A percentile compares a stretch with the other conserved stretches of the same genome.
phyloP scores from a whole-genome alignment of 805 yeast genomes.

The Yarrowia hollandica region DNA sequence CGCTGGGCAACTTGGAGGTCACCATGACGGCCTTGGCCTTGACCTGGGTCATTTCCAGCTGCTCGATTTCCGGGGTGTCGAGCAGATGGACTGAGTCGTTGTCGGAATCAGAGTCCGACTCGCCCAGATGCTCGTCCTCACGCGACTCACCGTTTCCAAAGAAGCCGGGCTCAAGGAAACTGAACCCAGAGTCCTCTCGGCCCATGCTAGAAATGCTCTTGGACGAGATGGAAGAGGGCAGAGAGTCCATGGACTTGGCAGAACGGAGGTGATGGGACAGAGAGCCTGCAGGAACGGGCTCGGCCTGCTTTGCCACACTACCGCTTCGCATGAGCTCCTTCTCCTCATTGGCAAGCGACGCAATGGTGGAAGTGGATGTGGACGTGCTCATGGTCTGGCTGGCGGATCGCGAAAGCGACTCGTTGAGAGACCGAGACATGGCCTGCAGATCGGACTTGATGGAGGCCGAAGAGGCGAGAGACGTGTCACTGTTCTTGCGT shows the following conservation, averaged over 20 bases:
- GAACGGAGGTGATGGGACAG: conserved; percentile 2
- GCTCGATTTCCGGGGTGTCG: conserved; percentile 23
- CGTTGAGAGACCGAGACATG: conserved; percentile 21
- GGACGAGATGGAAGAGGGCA: conserved; percentile 16
- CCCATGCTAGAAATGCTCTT: conserved; percentile 2
- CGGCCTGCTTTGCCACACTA: neutral
- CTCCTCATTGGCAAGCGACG: conserved; percentile 2
- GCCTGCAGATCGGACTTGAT: conserved; percentile 24
- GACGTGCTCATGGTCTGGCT: conserved; percentile 2
- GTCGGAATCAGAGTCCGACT: neutral
- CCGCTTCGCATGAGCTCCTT: conserved; percentile 6
- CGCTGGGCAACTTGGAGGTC: neutral
- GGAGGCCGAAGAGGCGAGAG: neutral
- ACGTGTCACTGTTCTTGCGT: neutral
- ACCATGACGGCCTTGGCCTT: conserved; percentile 29
- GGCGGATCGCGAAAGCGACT: neutral
- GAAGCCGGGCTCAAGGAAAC: conserved; percentile 16
- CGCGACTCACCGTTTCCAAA: neutral
- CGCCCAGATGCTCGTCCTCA: neutral
- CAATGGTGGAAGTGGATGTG: conserved; percentile 1
- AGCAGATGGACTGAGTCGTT: conserved; percentile 3
- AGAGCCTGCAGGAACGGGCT: neutral
- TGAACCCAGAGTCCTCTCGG: conserved; percentile 13
- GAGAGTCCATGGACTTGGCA: conserved; percentile 23
- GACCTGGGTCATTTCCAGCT: conserved; percentile 14